phyloP scores from a whole-genome alignment of 805 yeast genomes.

The Wickerhamomyces xylosicus region DNA sequence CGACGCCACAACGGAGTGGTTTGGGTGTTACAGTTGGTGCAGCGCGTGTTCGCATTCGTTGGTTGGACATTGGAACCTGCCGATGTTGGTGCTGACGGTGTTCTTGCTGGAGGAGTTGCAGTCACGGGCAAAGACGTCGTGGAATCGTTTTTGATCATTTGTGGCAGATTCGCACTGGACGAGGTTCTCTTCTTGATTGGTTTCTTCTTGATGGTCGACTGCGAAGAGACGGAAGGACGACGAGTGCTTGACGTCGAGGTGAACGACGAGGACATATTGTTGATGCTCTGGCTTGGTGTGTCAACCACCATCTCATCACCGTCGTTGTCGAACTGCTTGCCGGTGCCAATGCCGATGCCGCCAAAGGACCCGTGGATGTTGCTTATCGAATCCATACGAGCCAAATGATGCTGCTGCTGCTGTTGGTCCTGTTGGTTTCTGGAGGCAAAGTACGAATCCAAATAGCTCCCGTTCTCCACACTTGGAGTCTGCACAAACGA shows the following conservation, averaged over 20 bases:
- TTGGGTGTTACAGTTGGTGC: conserved; percentile 85
- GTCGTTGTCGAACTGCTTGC: conserved; percentile 1
- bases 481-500: conserved; percentile 15
- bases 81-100: background rate
- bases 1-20: conserved; percentile 96
- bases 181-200: conserved; percentile 11
- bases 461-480: conserved; percentile 14
- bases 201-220: conserved; percentile 17
- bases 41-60: conserved; percentile 23
- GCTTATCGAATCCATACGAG: background rate
- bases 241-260: conserved; percentile 7
- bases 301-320: conserved; percentile 9
- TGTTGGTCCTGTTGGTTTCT: conserved; percentile 4
- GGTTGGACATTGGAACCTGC: conserved; percentile 2
- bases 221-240: conserved; percentile 8
- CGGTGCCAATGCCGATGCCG: background rate
- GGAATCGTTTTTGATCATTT: conserved; percentile 4
- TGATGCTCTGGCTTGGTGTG: background rate
- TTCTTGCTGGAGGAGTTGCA: no score
- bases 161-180: conserved; percentile 12
- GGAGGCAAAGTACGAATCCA: conserved; percentile 14
- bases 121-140: background rate
- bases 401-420: background rate
- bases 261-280: conserved; percentile 10
- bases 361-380: background rate